Evolutionary conservation across 2,329 filamentous ascomycete species (phyloP).

Genomic region (Allantophomopsis cytisporea): DNA sequence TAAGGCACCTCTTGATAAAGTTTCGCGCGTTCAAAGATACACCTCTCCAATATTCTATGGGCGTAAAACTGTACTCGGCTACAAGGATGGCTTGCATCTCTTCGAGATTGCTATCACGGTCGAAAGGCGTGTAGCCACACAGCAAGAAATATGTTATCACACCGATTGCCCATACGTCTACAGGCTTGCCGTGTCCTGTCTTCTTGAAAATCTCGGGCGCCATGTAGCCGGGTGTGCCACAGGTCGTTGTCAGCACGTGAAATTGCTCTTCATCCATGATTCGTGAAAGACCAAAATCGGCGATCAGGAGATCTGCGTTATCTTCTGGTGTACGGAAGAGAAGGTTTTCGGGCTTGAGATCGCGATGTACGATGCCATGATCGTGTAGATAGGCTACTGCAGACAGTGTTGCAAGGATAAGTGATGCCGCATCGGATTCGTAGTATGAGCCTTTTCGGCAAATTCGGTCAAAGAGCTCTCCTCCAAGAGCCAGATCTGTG

Average conservation of each 20-base stretch:
- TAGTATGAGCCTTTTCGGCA: slow-evolving; percentile 98
- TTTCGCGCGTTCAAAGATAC: slow-evolving; percentile 78
- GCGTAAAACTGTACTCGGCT: slow-evolving; percentile 92
- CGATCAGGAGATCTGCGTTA: slow-evolving; percentile 91
- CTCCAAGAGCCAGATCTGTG: slow-evolving; percentile 88
- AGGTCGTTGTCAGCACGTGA: slow-evolving; percentile 93
- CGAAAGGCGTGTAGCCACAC: slow-evolving; percentile 96
- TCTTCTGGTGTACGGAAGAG: slow-evolving; percentile 96
- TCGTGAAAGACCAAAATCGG: slow-evolving; percentile 86
- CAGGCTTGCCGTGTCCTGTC: slow-evolving; percentile 92
- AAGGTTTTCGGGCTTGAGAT: slow-evolving; percentile 94
- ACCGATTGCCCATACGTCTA: slow-evolving; percentile 96
- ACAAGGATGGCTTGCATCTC: slow-evolving; percentile 98
- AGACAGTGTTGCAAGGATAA: slow-evolving; percentile 87
- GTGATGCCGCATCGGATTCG: slow-evolving; percentile 88
- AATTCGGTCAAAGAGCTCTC: slow-evolving; percentile 95
- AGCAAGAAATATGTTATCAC: slow-evolving; percentile 98
- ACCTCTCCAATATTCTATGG: slow-evolving; percentile 90
- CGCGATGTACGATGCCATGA: slow-evolving; percentile 95
- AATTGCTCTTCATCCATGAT: slow-evolving; percentile 99
- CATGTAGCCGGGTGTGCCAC: slow-evolving; percentile 97
- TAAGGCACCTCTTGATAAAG: slow-evolving; percentile 86
- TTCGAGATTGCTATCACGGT: slow-evolving; percentile 92
- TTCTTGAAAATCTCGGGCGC: slow-evolving; percentile 99
- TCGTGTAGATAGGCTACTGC: slow-evolving; percentile 98